These are phyloP conservation scores for Oryza brachyantha DNA, from an alignment of 176 grass and related monocot genomes.

Conservation along the genomic window DNA sequence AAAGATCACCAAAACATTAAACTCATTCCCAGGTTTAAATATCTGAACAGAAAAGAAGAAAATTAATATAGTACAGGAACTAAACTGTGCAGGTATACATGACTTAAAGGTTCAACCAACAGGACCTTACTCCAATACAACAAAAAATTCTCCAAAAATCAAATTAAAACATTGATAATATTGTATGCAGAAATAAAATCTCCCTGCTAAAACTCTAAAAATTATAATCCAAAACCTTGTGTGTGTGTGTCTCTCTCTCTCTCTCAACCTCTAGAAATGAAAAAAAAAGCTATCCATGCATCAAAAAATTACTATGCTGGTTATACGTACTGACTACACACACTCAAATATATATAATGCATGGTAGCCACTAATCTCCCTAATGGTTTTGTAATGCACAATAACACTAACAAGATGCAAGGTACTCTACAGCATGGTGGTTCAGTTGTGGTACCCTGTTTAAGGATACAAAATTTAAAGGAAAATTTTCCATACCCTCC, in stretches of 20 bases:
- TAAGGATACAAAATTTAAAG: not conserved
- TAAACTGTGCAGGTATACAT: not conserved
- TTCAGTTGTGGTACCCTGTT: not conserved
- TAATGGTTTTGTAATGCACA: not conserved
- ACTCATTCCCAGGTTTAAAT: not conserved
- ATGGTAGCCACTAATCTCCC: not conserved
- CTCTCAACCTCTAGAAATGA: no score
- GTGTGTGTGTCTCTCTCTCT: no score
- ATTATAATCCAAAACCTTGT: no score
- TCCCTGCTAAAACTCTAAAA: not conserved
- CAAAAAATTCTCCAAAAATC: no score
- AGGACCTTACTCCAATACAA: not conserved
- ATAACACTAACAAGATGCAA: conserved; percentile 9
- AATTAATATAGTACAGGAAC: not conserved
- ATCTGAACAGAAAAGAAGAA: not conserved
- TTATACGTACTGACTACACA: not conserved
- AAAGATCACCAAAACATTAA: not conserved
- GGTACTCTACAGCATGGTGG: not conserved
- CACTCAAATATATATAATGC: not conserved
- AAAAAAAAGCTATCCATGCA: not conserved
- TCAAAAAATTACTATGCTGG: not conserved
- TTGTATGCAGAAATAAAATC: not conserved
- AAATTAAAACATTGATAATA: not conserved
- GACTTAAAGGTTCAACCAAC: not conserved
- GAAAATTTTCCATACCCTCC: not conserved